Evolutionary conservation across 768 basidiomycete species (phyloP).

Genomic region (Galerina sulciceps): DNA sequence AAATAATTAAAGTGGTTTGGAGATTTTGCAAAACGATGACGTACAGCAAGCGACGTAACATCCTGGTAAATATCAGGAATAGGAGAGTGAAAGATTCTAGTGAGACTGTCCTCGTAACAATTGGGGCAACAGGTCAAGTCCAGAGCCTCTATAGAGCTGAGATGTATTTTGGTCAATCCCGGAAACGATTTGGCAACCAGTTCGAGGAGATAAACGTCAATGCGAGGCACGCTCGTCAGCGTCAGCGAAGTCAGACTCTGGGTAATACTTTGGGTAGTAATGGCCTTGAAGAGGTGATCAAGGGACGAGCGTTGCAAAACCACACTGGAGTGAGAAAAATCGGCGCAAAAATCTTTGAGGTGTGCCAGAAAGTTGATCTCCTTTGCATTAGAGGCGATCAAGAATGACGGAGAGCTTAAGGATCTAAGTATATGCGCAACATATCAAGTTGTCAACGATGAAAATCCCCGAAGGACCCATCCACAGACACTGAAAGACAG

Average conservation of each 20-base stretch:
- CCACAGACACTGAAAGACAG: constrained; percentile 20
- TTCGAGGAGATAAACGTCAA: constrained; percentile 52
- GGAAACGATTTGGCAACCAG: constrained; percentile 52
- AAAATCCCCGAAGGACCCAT: neutral
- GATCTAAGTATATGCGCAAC: constrained; percentile 31
- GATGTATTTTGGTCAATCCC: constrained; percentile 47
- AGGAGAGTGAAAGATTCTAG: constrained; percentile 62
- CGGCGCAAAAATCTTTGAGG: constrained; percentile 43
- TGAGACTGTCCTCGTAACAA: constrained; percentile 68
- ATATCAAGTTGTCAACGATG: neutral
- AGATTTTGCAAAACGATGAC: constrained; percentile 25
- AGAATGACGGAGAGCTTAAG: constrained; percentile 33
- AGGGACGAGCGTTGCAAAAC: constrained; percentile 46
- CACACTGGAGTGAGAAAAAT: constrained; percentile 46
- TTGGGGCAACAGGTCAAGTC: constrained; percentile 62
- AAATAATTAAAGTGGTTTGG: neutral
- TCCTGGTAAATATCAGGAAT: constrained; percentile 54
- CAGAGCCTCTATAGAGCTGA: constrained; percentile 65
- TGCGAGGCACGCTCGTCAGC: constrained; percentile 58
- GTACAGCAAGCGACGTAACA: constrained; percentile 53
- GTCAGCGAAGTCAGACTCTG: constrained; percentile 48
- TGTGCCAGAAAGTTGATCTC: constrained; percentile 34
- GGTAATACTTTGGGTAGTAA: constrained; percentile 34
- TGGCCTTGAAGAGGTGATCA: constrained; percentile 33
- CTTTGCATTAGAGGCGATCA: constrained; percentile 28